Evolutionary conservation across 192 early-diverging fungal species (phyloP), one percentile per base, ranked within the genome.

Genomic region (Kappamyces sp.): DNA sequence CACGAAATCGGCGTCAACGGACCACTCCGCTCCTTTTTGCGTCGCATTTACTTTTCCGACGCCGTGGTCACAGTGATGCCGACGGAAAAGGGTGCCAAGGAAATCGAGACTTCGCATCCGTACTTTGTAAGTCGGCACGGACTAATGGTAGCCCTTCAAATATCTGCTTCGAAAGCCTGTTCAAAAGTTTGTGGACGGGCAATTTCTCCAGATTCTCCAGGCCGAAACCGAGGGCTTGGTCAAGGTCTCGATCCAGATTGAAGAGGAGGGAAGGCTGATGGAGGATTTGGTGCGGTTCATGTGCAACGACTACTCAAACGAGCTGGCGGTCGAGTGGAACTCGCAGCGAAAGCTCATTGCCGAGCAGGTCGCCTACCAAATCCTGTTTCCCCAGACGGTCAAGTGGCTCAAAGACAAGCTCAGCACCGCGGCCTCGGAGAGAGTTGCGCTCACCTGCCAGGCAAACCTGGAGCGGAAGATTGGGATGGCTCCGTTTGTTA

Each of bases 1-100:
- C 80, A 86, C 34, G 84, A 88, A 63, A 79, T 98, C 32, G 85
- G 86, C 1, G 73, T 76, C 4, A 88, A 95, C 65, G 92, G 92
- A 10, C 84, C 34, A 12, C 63, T 97, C 10, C 76, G 90, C 6
- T 83, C 80, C 7, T 86, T 84, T 49, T 74, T 94, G 44, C 85
- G 93, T 15, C 63, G 70, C 36, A 82, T 86, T 35, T 93, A 85
- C 71, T 75, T 78, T 53, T 65, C 67, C 13, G 71, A 86, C 53
- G 90, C 86, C 36, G 76, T 79, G 34, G 76, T 94, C 7, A 74
- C 76, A 31, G 86, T 90, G 32, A 78, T 70, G 32, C 90, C 93
- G 1, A 98, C 93, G 1, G 85, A 87, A 37, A 86, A 85, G 53
- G 95, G 93, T 0, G 62, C 73, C 32, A 73, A 58, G 35, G 84